Evolutionary conservation across 2,329 filamentous ascomycete genomes (phyloP), one percentile per base, ranked within the genome.

Genomic region (Apiospora marii): DNA sequence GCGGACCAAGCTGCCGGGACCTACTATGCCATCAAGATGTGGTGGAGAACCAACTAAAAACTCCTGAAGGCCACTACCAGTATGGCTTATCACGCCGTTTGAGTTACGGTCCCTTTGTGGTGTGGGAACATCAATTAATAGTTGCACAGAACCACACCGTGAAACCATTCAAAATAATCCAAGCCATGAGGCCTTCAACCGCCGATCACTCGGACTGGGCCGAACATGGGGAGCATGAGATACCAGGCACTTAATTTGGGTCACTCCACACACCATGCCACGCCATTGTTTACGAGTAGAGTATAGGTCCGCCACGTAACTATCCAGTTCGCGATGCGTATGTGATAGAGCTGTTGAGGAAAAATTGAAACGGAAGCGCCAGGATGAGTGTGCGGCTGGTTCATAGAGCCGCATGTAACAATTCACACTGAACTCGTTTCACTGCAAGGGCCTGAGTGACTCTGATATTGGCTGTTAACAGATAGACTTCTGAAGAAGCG

Each of bases 1-100:
- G 53, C 53, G 53, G 34, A 34, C 27, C 53, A 61, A 61, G 27
- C 53, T 61, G 53, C 27, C 53, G 53, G 53, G 53, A 61, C 53
- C 53, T 61, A 14, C 16, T 14, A 61, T 34, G 53, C 53, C 27
- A 61, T 34, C 14, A 61, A 34, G 16, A 61, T 61, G 53, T 61
- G 27, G 27, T 5, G 16, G 27, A 37, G 14, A 61, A 61, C 14
- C 24, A 53, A 53, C 13, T 24, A n/a, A n/a, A n/a, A 61, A 19
- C 27, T 61, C 53, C 34, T 53, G 49, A 34, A 27, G 27, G 53
- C 6, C 53, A 61, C 51, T 51, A 51, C 48, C 12, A 53, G 51
- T 53, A 53, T 53, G 4, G 13, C n/a, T 30, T 24, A 53, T 30
- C 24, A 30, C 51, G 2, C 51, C 13, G 4, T 53, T 19, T 24